phyloP scores from a whole-genome alignment of 1,284 basidiomycete species.

The Trichosporon faecale region DNA sequence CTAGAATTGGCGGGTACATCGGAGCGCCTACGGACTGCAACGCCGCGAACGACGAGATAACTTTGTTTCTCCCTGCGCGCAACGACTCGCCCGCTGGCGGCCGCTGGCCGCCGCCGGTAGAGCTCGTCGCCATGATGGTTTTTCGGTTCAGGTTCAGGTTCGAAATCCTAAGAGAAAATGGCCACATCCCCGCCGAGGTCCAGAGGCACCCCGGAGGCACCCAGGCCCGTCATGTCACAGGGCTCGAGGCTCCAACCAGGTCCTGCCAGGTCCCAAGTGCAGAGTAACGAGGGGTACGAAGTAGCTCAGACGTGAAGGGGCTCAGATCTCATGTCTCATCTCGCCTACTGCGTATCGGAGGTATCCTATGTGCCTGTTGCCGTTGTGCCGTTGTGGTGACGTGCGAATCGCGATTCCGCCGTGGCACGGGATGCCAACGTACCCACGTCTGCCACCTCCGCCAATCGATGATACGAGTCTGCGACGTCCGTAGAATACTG shows the following conservation, averaged over 20 bases:
- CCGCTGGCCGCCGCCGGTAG: neutral
- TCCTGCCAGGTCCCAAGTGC: neutral
- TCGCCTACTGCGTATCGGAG: neutral
- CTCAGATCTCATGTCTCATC: neutral
- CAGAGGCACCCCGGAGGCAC: neutral
- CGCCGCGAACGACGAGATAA: neutral
- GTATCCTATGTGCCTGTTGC: neutral
- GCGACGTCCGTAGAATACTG: neutral
- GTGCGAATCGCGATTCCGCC: neutral
- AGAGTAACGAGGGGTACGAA: neutral
- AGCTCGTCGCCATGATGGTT: neutral
- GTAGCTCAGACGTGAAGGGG: constrained; percentile 3
- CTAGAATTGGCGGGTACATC: neutral
- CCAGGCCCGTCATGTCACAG: neutral
- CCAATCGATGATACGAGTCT: too few species aligned
- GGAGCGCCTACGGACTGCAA: neutral
- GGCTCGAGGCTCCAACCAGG: neutral
- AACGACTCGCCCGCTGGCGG: neutral
- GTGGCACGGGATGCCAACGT: neutral
- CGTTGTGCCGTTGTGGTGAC: neutral
- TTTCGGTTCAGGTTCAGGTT: constrained; percentile 11
- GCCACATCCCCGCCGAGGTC: neutral
- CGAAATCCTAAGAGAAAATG: neutral
- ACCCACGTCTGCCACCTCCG: neutral
- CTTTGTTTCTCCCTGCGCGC: neutral